A percentile compares a stretch with the other conserved stretches of the same genome.
Evolutionary conservation across 1,284 basidiomycete species (phyloP).

Genomic region (Marasmius tenuissimus): DNA sequence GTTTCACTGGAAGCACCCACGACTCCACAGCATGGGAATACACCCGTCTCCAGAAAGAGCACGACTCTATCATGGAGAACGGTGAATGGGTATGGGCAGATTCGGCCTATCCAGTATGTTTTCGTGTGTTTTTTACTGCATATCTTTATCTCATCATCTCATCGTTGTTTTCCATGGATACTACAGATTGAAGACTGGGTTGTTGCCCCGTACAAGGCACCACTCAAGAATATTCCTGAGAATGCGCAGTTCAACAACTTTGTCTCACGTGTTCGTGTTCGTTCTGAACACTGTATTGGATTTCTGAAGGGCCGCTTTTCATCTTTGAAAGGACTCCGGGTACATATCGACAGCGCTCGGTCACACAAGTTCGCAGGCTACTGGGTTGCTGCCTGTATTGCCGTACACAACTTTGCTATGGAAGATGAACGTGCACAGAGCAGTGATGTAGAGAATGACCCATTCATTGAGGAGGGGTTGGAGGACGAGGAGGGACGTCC

Average conservation of each 20-base stretch:
- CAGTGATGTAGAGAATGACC: background rate
- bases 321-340: no score
- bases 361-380: slow-evolving; percentile 20
- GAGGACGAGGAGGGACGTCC: slow-evolving; percentile 2
- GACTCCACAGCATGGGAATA: slow-evolving; percentile 5
- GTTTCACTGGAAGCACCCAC: slow-evolving; percentile 7
- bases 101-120: slow-evolving; percentile 20
- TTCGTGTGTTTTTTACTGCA: background rate
- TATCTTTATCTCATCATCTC: no score
- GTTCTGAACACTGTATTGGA: slow-evolving; percentile 27
- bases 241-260: slow-evolving; percentile 13
- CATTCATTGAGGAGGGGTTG: background rate
- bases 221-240: slow-evolving; percentile 2
- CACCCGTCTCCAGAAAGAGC: background rate
- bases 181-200: slow-evolving; percentile 7
- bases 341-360: slow-evolving; percentile 15
- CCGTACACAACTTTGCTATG: slow-evolving; percentile 13
- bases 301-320: slow-evolving; percentile 28
- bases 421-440: slow-evolving; percentile 11
- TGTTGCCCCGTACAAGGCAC: slow-evolving; percentile 13
- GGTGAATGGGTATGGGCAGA: slow-evolving; percentile 22
- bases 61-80: slow-evolving; percentile 7
- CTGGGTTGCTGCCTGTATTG: slow-evolving; percentile 24
- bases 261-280: slow-evolving; percentile 8
- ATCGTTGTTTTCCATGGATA: no score